phyloP scores from a whole-genome alignment of 305 asterid species.

The Plantago coronopus region DNA sequence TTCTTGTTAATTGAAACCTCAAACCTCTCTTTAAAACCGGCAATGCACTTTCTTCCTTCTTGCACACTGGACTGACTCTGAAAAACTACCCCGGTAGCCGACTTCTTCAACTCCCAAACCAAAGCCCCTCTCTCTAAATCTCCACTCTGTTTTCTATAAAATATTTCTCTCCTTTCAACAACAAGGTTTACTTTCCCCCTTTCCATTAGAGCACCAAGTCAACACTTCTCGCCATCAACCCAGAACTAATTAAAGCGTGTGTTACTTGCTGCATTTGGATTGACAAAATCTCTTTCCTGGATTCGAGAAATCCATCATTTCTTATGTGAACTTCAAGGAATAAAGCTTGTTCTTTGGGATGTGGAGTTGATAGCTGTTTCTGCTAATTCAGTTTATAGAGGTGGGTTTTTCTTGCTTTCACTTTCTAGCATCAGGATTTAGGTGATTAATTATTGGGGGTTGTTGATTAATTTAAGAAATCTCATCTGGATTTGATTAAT shows the following conservation, averaged over 20 bases:
- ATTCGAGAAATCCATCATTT: conserved; percentile 11
- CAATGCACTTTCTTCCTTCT: too few species aligned
- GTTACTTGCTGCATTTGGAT: conserved; percentile 8
- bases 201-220: neutral
- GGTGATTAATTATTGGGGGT: conserved; percentile 29
- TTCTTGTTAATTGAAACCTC: too few species aligned
- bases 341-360: conserved; percentile 9
- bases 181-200: neutral
- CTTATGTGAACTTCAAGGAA: neutral
- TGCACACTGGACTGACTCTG: too few species aligned
- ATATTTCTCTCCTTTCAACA: neutral
- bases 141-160: neutral
- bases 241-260: neutral
- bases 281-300: neutral
- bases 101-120: too few species aligned
- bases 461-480: conserved; percentile 40
- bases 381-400: conserved; percentile 21
- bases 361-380: conserved; percentile 1
- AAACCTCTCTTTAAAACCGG: too few species aligned
- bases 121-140: neutral
- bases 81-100: too few species aligned
- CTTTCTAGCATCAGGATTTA: conserved; percentile 17
- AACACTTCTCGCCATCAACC: neutral
- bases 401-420: conserved; percentile 34
- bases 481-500: conserved; percentile 30